phyloP scores from a whole-genome alignment of 352 stramenopile species.

The Peronospora belbahrii region DNA sequence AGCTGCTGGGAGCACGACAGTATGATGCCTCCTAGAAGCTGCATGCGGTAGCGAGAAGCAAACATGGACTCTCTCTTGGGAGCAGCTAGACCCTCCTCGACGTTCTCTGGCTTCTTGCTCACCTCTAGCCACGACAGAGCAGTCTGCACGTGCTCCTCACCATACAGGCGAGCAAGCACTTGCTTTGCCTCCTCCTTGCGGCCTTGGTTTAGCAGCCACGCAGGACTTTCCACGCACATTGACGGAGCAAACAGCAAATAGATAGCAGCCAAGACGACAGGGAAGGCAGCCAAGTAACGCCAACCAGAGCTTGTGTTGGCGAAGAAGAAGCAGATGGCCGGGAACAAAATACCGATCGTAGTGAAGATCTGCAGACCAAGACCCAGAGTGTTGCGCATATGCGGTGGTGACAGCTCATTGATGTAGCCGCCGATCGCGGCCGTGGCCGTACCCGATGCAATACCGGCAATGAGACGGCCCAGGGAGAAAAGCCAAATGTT shows the following conservation, averaged over 20 bases:
- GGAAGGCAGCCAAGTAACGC: constrained; percentile 20
- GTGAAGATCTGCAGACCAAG: constrained; percentile 12
- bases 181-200: constrained; percentile 25
- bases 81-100: constrained; percentile 10
- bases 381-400: constrained; percentile 14
- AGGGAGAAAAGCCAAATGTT: constrained; percentile 27
- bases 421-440: constrained; percentile 31
- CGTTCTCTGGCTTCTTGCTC: constrained; percentile 2
- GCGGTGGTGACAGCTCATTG: constrained; percentile 15
- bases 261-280: constrained; percentile 8
- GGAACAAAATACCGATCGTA: constrained; percentile 14
- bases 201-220: constrained; percentile 32
- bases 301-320: constrained; percentile 17
- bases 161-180: constrained; percentile 23
- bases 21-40: constrained; percentile 48
- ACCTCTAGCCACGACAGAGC: constrained; percentile 22
- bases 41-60: constrained; percentile 23
- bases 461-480: constrained; percentile 20
- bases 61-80: constrained; percentile 34
- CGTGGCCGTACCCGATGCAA: constrained; percentile 32
- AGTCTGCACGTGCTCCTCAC: constrained; percentile 23
- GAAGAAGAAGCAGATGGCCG: constrained; percentile 17
- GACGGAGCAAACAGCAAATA: constrained; percentile 15
- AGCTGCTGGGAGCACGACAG: constrained; percentile 25
- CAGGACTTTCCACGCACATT: constrained; percentile 26